Evolutionary conservation across 176 grass and related monocot genomes (phyloP), one percentile per base, ranked within the genome.

Genomic region (Carex scoparia): DNA sequence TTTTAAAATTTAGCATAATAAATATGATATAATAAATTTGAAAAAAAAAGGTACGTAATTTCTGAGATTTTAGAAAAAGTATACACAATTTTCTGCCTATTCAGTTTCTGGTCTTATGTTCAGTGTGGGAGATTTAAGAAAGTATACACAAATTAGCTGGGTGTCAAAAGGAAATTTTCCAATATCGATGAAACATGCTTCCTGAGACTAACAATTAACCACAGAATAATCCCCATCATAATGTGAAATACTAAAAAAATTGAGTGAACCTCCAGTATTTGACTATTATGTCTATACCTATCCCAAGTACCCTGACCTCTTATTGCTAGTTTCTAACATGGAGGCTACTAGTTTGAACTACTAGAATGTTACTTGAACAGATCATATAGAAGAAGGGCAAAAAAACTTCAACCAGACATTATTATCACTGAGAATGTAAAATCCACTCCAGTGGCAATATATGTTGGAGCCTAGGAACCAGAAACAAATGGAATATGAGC

Each of bases 401-500:
- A 19, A 68, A 55, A 31, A 18, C 55, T 31, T 48, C 12, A 63
- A 63, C 60, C 1, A 28, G 35, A 31, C 53, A 33, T 60, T 35
- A 65, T 12, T 46, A 65, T 42, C n/a, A 7, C 64, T 51, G 12
- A 83, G 61, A 3, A 53, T 68, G 30, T 51, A 53, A 66, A 56
- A 83, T 32, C 28, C 5, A 56, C 51, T 35, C 74, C 12, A 8
- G 28, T 15, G 27, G 33, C 12, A 19, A 83, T 55, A 83, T 69
- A 57, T 54, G 14, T 58, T 48, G 28, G 55, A 61, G 66, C 88
- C 76, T 87, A 95, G 65, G 87, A 88, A 59, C 93, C 91, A 16
- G 88, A 78, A 72, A 98, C 37, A 86, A 98, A 98, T 32, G 91
- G 90, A 80, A 95, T 90, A 54, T 92, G 89, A 68, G 89, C 89